Base-by-base conservation (phyloP, 345 rosid species). In the Crucihimalaya himalaica region DNA sequence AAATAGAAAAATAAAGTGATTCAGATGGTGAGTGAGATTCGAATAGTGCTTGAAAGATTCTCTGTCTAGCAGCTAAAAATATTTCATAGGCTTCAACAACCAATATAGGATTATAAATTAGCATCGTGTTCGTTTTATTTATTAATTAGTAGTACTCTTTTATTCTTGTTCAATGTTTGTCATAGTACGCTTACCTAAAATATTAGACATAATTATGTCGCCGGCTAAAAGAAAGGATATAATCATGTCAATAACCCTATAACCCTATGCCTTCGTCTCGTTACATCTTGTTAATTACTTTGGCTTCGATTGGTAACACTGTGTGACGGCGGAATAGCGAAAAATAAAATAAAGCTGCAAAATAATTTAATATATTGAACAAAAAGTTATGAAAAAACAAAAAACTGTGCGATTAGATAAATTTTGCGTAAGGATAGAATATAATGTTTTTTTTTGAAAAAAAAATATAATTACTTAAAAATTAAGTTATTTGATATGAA, bases 11-110 rank as follows among this genome's bases (percentile, higher is more conserved):
- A 23, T 40, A 63, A 72, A 52, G 63, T 52, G 45, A 72, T 40
- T 39, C 51, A 72, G 61, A 72, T 71, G 48, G 68, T 71, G 68
- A 61, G 52, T 71, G 75, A 50, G 68, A 50, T 71, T 37, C 68
- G 51, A 61, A 59, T 35, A 52, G 40, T 62, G 54, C 29, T 61
- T 40, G 25, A 61, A 62, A 62, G 68, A 64, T 62, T 53, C 51
- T 43, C 35, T 51, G 69, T 28, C 63, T 63, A 72, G 63, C 25
- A 29, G 54, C 76, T 52, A 40, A 23, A 51, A 40, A 18, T 51
- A 52, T 27, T 63, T 51, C 62, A 14, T 72, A 72, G 70, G 70
- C 54, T 72, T 18, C 69, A 62, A 62, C 69, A 52, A 62, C 76
- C 63, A 40, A 18, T 51, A 29, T 51, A 29, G 45, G 16, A 62